Base-by-base conservation (phyloP, 2,329 filamentous ascomycete species). In the Lecanoromycetidae sp. region DNA sequence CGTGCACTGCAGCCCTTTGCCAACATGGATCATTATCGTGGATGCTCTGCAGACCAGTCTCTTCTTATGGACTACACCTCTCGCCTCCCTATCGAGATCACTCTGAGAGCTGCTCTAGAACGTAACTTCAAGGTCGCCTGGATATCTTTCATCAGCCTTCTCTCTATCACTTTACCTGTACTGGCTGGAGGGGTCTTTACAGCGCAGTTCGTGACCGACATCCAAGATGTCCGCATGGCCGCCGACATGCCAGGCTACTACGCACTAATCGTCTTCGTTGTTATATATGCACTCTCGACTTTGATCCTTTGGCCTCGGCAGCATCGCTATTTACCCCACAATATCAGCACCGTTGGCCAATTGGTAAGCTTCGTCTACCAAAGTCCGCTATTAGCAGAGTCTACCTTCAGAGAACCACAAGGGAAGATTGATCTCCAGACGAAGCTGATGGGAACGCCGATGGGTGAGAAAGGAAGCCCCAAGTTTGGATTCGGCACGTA, bases 361-460 rank as follows among this genome's bases (percentile, higher is more conserved):
- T 71, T 88, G 19, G 74, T 93, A 55, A 82, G 79, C 58, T 88
- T 90, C 60, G 70, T 90, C 34, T 79, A 84, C 50, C 80, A 81
- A 55, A 80, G 80, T 35, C 80, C 82, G 20, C 68, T 93, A 15
- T 68, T 85, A 2, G 70, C 75, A 4, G 87, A 94, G 58, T 72
- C 79, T 8, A 76, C 82, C 0, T 90, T 95, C 60, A 73, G 79
- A 42, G 75, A 79, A 30, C 77, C 82, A 2, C 70, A 72, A 23
- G 79, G 72, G n/a, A 81, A 80, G 54, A 69, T 69, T 0, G 82
- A 87, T 54, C 72, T 95, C 17, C 72, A 81, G 19, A 78, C 75
- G 0, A 71, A 83, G 34, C 67, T 94, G 2, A 79, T 85, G 42
- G 70, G 76, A 2, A 59, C 64, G 0, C 62, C 65, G 0, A 63